Evolutionary conservation across 2,329 filamentous ascomycete genomes (phyloP), one percentile per base, ranked within the genome.

Genomic region (Rutstroemia sp.): DNA sequence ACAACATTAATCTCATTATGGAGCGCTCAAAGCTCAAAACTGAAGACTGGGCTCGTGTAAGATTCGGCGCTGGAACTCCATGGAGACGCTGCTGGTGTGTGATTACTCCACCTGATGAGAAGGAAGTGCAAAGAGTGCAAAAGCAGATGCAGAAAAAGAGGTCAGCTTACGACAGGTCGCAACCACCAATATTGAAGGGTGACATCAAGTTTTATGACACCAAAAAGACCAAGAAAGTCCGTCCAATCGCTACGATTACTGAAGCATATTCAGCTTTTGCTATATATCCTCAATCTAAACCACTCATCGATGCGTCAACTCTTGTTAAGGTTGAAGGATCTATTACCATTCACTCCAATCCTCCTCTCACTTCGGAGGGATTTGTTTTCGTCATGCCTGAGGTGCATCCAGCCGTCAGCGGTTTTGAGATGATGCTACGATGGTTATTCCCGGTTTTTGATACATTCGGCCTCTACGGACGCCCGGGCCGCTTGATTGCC

Each of bases 341-440:
- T 60, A 90, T 99, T 59, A 91, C 88, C 0, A 89, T 96, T 41
- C 91, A 96, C 72, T 86, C 87, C 0, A 81, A 84, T 12, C 85
- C 88, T 8, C 84, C 89, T 23, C 86, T 87, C 0, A 83, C 84
- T 2, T 88, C 87, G 0, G 94, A 99, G 69, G 94, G 94, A 0
- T 96, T 96, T 65, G 89, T 99, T 4, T 99, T 99, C 68, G 86
- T 97, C 63, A 96, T 99, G 92, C 94, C 94, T 4, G 94, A 99
- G 71, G 82, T 87, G 1, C 90, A 89, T 66, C 87, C 92, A n/a
- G 92, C 90, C 17, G 88, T 99, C 12, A 88, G 84, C 54, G 94
- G 94, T 0, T 96, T 97, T 64, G 94, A 97, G 71, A 96, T 95
- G 78, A 87, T 99, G 78, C 77, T 99, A 37, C 83, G 90, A 47